These are phyloP conservation scores for Penicillium canescens DNA, from an alignment of 495 filamentous ascomycete genomes.

Conservation along the genomic window DNA sequence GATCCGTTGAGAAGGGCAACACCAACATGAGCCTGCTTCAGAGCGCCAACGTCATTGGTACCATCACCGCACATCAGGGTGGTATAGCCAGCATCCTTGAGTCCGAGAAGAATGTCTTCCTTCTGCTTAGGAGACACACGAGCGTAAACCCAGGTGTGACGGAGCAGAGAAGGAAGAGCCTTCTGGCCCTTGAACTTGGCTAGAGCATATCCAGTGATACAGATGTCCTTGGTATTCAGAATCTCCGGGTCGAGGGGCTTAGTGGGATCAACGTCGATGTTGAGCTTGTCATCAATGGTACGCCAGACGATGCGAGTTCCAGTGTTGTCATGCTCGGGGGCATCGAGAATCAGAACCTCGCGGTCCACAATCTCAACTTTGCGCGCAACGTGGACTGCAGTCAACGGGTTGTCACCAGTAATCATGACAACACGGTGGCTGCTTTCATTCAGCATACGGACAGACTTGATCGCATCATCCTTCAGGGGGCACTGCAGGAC, in stretches of 20 bases:
- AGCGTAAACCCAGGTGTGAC: constrained; percentile 96
- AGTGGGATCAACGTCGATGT: constrained; percentile 82
- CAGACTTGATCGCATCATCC: constrained; percentile 89
- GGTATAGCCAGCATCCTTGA: constrained; percentile 96
- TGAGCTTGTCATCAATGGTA: constrained; percentile 87
- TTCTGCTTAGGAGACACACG: constrained; percentile 98
- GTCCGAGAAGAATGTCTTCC: constrained; percentile 93
- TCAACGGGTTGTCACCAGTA: constrained; percentile 96
- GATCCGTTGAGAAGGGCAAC: constrained; percentile 96
- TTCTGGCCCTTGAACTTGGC: constrained; percentile 81
- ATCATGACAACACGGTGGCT: constrained; percentile 99
- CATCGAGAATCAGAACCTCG: constrained; percentile 91
- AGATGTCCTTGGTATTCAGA: constrained; percentile 84
- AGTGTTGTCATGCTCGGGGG: constrained; percentile 85
- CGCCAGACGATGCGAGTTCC: constrained; percentile 88
- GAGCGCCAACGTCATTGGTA: constrained; percentile 95
- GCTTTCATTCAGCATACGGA: constrained; percentile 97
- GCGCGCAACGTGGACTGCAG: constrained; percentile 90
- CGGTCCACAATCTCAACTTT: constrained; percentile 98
- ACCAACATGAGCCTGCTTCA: constrained; percentile 98
- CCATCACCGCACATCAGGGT: constrained; percentile 99
- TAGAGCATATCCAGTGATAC: constrained; percentile 92
- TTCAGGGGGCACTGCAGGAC: constrained; percentile 95
- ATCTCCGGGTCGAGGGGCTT: constrained; percentile 81
- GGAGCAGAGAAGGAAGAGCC: constrained; percentile 70